phyloP scores from a whole-genome alignment of 2,329 filamentous ascomycete genomes.

The Cytospora chrysosperma region DNA sequence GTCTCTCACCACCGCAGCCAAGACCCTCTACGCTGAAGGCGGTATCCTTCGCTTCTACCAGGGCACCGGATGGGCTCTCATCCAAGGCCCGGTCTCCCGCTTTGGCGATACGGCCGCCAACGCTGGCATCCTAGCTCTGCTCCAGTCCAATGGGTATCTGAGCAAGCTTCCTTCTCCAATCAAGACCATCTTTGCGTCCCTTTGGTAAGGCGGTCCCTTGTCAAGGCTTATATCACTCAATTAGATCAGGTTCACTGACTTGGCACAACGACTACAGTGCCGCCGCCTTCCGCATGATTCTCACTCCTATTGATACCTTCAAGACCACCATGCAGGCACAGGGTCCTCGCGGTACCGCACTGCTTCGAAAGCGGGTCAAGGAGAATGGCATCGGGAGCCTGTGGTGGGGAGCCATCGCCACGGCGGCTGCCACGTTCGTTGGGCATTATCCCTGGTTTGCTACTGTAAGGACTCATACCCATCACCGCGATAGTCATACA shows the following conservation, averaged over 20 bases:
- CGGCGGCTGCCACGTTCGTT: conserved; percentile 48
- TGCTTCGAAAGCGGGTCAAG: conserved; percentile 46
- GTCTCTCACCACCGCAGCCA: conserved; percentile 39
- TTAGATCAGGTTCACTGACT: neutral
- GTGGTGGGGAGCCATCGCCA: conserved; percentile 51
- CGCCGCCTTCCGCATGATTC: conserved; percentile 46
- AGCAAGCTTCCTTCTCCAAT: conserved; percentile 42
- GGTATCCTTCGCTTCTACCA: conserved; percentile 46
- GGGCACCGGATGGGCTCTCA: conserved; percentile 43
- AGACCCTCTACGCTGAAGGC: conserved; percentile 42
- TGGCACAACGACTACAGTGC: conserved; percentile 33
- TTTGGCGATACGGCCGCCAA: conserved; percentile 51
- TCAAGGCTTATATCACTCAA: neutral
- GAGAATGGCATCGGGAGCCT: conserved; percentile 44
- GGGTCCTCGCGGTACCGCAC: conserved; percentile 40
- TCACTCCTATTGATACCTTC: conserved; percentile 50
- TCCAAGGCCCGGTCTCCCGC: conserved; percentile 46
- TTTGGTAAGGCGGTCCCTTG: conserved; percentile 40
- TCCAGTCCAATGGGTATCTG: conserved; percentile 47
- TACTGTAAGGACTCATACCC: conserved; percentile 34
- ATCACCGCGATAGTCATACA: neutral
- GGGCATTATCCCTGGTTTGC: conserved; percentile 52
- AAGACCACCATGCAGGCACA: conserved; percentile 51
- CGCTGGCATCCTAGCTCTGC: conserved; percentile 47
- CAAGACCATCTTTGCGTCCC: conserved; percentile 47